Percentiles rank a stretch among this genome's conserved stretches.
Evolutionary conservation across 2,329 filamentous ascomycete genomes (phyloP).

Genomic region (Tolypocladium sp.): DNA sequence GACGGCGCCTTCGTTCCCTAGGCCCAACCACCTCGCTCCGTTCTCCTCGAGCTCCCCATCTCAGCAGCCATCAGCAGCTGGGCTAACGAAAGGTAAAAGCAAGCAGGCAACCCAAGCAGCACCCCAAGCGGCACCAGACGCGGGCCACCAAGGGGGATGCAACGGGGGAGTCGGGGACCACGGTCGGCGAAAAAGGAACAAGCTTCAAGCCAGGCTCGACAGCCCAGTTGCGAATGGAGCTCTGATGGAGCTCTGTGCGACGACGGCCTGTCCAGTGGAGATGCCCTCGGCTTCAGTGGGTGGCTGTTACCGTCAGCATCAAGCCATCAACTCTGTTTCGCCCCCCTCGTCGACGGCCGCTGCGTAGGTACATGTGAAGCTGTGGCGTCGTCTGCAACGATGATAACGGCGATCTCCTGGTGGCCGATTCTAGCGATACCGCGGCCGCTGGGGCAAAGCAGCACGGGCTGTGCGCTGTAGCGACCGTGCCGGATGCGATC

Average conservation of each 20-base stretch:
- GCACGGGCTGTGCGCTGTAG: background rate
- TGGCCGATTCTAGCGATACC: background rate
- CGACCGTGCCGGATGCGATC: background rate
- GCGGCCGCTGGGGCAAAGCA: background rate
- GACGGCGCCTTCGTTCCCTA: conserved; percentile 5
- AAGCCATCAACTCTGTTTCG: background rate
- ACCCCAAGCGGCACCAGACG: background rate
- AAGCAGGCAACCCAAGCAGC: background rate
- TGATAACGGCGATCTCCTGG: background rate
- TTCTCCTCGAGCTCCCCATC: background rate
- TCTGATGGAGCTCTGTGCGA: background rate
- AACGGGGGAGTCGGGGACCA: background rate
- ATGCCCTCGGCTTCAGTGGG: background rate
- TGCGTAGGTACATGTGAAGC: background rate
- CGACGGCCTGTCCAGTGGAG: background rate
- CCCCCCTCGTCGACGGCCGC: background rate
- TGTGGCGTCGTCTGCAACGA: background rate
- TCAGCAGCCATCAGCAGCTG: background rate
- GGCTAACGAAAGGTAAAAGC: conserved; percentile 6
- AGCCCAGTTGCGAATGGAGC: background rate
- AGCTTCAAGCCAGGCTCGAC: background rate
- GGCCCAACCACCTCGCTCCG: conserved; percentile 5
- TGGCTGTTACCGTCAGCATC: background rate
- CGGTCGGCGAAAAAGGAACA: background rate
- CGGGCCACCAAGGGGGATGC: background rate